Base-by-base conservation (phyloP, 2,329 filamentous ascomycete genomes). In the Aspergillus felis region DNA sequence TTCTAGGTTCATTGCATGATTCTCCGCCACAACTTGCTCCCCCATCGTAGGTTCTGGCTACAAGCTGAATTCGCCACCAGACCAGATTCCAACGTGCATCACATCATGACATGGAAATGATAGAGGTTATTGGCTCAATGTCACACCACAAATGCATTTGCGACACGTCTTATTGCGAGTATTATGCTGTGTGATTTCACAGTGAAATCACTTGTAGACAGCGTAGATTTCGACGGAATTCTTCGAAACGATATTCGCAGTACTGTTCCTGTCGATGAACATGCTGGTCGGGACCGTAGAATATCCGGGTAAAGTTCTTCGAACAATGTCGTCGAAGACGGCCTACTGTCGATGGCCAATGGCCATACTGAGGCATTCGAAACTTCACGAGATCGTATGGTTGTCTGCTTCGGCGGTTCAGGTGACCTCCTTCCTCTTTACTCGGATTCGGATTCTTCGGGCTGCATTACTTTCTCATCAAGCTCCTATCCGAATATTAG, bases 391-490 rank as follows among this genome's bases (percentile, higher is more conserved):
- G 25, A 35, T 10, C 7, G 28, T 28, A 10, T 32, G 17, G 9
- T 38, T 38, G n/a, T n/a, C n/a, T n/a, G 32, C 14, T n/a, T 38
- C 14, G 32, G 14, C 32, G 7, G 6, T 7, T 38, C 3, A 14
- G 4, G 5, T 17, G 14, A 17, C 32, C 5, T 38, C 14, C 7
- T 14, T 22, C 44, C 14, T 14, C 27, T 22, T 63, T 69, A 76
- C 56, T 78, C 76, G 0, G 76, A 78, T 47, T 77, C 76, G 14
- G 74, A 77, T 54, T 79, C 77, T 22, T 79, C 76, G 1, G 77
- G 75, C 59, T 78, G 75, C 72, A 78, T 75, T 41, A 79, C 74
- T 58, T 78, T 79, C 50, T 77, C 74, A 51, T 78, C 75, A n/a
- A 79, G 72, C 56, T 79, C 77, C 77, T 79, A 60, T n/a, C 10